Evolutionary conservation across 2,329 filamentous ascomycete genomes (phyloP).

Genomic region (Exserohilum rostratum): DNA sequence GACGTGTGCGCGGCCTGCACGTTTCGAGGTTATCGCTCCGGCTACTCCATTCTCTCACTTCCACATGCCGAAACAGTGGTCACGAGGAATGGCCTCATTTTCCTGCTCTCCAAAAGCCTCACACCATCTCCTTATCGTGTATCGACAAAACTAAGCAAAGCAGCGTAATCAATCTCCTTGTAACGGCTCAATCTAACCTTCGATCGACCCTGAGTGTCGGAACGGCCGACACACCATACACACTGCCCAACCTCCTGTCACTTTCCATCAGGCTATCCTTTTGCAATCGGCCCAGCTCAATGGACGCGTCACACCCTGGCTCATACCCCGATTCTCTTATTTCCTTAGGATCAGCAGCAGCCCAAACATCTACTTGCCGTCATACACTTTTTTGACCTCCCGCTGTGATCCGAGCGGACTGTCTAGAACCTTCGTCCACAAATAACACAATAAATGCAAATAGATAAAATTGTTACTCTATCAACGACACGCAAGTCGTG

Average conservation of each 20-base stretch:
- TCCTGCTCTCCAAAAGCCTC: not conserved
- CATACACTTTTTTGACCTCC: not conserved
- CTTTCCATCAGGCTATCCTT: slow-evolving; percentile 1
- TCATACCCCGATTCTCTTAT: not conserved
- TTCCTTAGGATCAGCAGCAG: slow-evolving; percentile 8
- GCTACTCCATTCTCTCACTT: slow-evolving; percentile 6
- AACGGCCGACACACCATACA: not conserved
- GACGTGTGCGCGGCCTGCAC: slow-evolving; percentile 1
- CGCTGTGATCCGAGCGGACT: slow-evolving; percentile 9
- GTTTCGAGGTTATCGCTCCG: slow-evolving; percentile 10
- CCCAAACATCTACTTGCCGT: not conserved
- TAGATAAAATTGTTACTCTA: no score
- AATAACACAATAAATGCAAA: no score
- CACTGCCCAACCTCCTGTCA: slow-evolving; percentile 1
- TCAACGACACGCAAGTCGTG: no score
- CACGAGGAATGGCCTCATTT: slow-evolving; percentile 3
- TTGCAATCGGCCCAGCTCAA: slow-evolving; percentile 10
- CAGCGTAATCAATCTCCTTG: not conserved
- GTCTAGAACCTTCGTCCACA: not conserved
- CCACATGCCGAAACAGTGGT: not conserved
- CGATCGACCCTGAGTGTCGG: slow-evolving; percentile 1
- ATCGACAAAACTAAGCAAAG: not conserved
- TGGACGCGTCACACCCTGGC: slow-evolving; percentile 10
- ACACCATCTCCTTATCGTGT: not conserved
- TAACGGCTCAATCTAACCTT: not conserved